A percentile compares a stretch with the other conserved stretches of the same genome.
Evolutionary conservation across 768 basidiomycete genomes (phyloP).

Genomic region (Candolleomyces efflorescens): DNA sequence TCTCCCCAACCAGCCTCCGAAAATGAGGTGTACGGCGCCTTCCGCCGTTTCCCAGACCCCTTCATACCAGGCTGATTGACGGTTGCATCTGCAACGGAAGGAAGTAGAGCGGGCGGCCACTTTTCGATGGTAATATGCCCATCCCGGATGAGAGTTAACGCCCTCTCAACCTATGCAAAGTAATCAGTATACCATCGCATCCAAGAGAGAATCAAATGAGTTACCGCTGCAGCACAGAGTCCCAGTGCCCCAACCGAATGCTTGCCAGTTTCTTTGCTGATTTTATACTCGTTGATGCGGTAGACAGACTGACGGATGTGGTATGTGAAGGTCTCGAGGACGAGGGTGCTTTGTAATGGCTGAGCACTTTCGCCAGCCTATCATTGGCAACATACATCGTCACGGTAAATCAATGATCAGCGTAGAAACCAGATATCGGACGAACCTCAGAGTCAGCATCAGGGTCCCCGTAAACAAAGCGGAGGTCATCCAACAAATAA

Average conservation of each 20-base stretch:
- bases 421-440: no score
- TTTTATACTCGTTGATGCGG: neutral
- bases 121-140: neutral
- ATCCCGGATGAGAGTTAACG: neutral
- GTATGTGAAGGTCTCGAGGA: neutral
- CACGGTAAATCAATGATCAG: neutral
- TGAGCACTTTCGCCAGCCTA: neutral
- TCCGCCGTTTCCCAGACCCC: neutral
- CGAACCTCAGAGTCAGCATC: neutral
- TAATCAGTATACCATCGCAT: neutral
- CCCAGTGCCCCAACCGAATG: neutral
- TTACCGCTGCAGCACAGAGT: neutral
- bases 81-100: neutral
- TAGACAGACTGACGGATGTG: neutral
- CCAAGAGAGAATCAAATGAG: no score
- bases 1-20: neutral
- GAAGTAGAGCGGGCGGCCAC: neutral
- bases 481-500: neutral
- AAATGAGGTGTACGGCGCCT: neutral
- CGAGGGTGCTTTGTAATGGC: neutral
- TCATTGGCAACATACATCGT: neutral
- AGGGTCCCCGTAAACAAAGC: neutral
- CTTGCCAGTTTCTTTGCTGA: no score
- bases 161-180: neutral
- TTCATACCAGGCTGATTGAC: neutral